Conservation (phyloP, 108 stramenopile genomes). For the Asterionellopsis glacialis region DNA sequence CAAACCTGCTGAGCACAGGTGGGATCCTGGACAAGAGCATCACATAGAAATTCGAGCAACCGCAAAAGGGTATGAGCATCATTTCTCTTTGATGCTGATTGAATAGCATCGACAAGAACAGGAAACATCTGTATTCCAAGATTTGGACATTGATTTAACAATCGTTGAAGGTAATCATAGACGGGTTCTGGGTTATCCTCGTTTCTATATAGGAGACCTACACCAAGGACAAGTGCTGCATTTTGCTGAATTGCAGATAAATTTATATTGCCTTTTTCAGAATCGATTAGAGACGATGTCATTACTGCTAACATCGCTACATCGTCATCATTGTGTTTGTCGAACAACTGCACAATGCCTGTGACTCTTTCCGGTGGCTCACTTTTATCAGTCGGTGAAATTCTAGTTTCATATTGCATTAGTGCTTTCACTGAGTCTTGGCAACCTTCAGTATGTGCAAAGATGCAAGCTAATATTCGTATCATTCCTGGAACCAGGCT, state of each 20-base stretch:
- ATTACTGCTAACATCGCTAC: not conserved
- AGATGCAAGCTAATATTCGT: slow-evolving; percentile 15
- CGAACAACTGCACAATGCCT: slow-evolving; percentile 3
- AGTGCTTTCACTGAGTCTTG: slow-evolving; percentile 4
- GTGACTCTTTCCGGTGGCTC: not conserved
- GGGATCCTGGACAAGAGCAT: slow-evolving; percentile 44
- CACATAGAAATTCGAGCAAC: slow-evolving; percentile 34
- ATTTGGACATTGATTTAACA: slow-evolving; percentile 36
- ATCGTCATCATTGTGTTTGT: not conserved
- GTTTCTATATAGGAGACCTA: not conserved
- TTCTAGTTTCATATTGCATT: not conserved
- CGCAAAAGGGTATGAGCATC: slow-evolving; percentile 12
- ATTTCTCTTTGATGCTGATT: slow-evolving; percentile 6
- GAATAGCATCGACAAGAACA: slow-evolving; percentile 24
- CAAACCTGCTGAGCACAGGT: slow-evolving; percentile 67
- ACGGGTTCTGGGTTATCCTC: slow-evolving; percentile 1
- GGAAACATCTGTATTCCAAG: slow-evolving; percentile 37
- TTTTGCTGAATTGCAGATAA: slow-evolving; percentile 1
- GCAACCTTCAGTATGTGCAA: slow-evolving; percentile 5
- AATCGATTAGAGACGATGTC: too few species aligned
- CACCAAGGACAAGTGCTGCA: slow-evolving; percentile 5
- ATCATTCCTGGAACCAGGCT: slow-evolving; percentile 7
- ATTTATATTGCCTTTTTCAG: not conserved
- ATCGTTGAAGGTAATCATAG: slow-evolving; percentile 10
- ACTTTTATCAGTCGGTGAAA: not conserved